A percentile compares a stretch with the other conserved stretches of the same genome.
Evolutionary conservation across 2,329 filamentous ascomycete genomes (phyloP).

Genomic region (Cercospora sp.): DNA sequence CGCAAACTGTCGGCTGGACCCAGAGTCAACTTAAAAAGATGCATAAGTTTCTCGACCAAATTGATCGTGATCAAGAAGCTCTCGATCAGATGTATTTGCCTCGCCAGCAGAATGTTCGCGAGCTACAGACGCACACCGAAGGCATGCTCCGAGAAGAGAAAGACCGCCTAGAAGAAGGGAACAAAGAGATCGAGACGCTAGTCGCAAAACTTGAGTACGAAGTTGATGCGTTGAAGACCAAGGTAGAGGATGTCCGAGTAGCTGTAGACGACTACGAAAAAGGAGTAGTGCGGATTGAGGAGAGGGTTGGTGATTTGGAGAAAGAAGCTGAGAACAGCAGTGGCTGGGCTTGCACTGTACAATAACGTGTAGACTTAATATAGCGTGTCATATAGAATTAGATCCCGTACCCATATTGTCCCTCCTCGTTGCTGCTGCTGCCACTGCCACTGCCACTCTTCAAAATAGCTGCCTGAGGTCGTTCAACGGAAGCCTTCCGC

Average conservation of each 20-base stretch:
- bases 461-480: background rate
- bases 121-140: conserved; percentile 65
- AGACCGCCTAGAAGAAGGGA: conserved; percentile 64
- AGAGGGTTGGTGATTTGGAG: conserved; percentile 53
- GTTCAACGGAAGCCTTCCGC: conserved; percentile 6
- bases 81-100: conserved; percentile 68
- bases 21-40: conserved; percentile 58
- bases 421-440: background rate
- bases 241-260: conserved; percentile 84
- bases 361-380: conserved; percentile 15
- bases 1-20: conserved; percentile 58
- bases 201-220: conserved; percentile 91
- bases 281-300: conserved; percentile 53
- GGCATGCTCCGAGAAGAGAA: conserved; percentile 71
- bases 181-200: conserved; percentile 77
- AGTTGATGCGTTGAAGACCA: conserved; percentile 73
- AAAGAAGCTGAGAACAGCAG: conserved; percentile 54
- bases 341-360: conserved; percentile 34
- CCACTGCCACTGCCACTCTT: background rate
- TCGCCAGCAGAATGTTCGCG: conserved; percentile 68
- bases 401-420: background rate
- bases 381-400: conserved; percentile 2
- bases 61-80: conserved; percentile 63
- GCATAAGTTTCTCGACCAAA: conserved; percentile 55
- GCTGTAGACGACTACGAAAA: conserved; percentile 76